A percentile compares a stretch with the other conserved stretches of the same genome.
These are phyloP conservation scores for Cornus controversa DNA, from an alignment of 148 eudicot genomes.

Conservation along the genomic window DNA sequence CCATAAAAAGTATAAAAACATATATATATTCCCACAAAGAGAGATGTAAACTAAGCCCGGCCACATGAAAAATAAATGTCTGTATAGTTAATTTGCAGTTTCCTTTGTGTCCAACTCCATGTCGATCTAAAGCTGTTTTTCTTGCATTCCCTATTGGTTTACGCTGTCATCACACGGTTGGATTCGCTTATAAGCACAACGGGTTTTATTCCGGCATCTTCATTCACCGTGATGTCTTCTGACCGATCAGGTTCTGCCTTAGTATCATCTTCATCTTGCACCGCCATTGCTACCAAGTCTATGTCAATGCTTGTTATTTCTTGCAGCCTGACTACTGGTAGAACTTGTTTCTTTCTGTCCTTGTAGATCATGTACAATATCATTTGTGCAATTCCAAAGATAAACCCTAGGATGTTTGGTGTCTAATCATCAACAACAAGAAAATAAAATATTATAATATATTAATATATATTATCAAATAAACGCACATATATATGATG, in stretches of 20 bases:
- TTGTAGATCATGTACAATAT: slow-evolving; percentile 54
- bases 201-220: neutral
- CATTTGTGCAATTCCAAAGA: slow-evolving; percentile 73
- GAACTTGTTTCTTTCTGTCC: slow-evolving; percentile 24
- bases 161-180: neutral
- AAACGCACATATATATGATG: too few relatives aligned
- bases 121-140: neutral
- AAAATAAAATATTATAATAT: neutral
- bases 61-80: neutral
- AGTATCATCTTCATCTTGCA: slow-evolving; percentile 7
- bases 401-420: slow-evolving; percentile 71
- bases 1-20: neutral
- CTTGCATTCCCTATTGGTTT: neutral
- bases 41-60: neutral
- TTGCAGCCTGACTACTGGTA: slow-evolving; percentile 22
- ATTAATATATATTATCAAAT: too few relatives aligned
- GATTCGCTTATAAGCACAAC: neutral
- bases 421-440: slow-evolving; percentile 28
- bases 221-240: neutral
- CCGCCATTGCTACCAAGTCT: slow-evolving; percentile 6
- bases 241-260: neutral
- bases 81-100: too few relatives aligned
- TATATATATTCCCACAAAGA: neutral
- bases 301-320: neutral
- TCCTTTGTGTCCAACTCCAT: neutral